A percentile compares a stretch with the other conserved stretches of the same genome.
phyloP scores from a whole-genome alignment of 768 basidiomycete genomes.

The Pleurotus djamor region DNA sequence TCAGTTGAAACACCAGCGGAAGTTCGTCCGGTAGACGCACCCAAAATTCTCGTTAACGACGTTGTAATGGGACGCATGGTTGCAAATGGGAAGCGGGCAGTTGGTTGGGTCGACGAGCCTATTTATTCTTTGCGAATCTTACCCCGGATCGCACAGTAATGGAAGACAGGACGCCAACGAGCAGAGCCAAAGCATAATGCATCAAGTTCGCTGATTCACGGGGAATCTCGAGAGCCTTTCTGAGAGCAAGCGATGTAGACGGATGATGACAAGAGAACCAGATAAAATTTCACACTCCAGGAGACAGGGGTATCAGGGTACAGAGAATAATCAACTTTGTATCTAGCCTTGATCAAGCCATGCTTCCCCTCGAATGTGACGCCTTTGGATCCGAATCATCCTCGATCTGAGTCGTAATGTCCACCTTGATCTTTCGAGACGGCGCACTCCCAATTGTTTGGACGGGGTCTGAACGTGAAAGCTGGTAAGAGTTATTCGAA shows the following conservation, averaged over 20 bases:
- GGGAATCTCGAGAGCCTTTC: too few species aligned
- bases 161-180: too few species aligned
- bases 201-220: too few species aligned
- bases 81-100: too few species aligned
- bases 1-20: not conserved
- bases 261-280: too few species aligned
- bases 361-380: not conserved
- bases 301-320: not conserved
- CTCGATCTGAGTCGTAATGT: not conserved
- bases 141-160: too few species aligned
- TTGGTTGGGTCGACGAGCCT: too few species aligned
- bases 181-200: too few species aligned
- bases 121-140: too few species aligned
- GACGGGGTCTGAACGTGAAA: not conserved
- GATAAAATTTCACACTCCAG: too few species aligned
- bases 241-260: too few species aligned
- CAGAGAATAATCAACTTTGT: not conserved
- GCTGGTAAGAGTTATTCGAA: not conserved
- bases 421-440: not conserved
- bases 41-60: not conserved
- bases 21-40: not conserved
- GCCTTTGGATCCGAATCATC: not conserved
- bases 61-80: conserved; percentile 4
- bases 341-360: not conserved
- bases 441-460: not conserved